A percentile compares a stretch with the other conserved stretches of the same genome.
These are phyloP conservation scores for Pseudonitzschia multistriata DNA, from an alignment of 108 stramenopile genomes.

Conservation along the genomic window DNA sequence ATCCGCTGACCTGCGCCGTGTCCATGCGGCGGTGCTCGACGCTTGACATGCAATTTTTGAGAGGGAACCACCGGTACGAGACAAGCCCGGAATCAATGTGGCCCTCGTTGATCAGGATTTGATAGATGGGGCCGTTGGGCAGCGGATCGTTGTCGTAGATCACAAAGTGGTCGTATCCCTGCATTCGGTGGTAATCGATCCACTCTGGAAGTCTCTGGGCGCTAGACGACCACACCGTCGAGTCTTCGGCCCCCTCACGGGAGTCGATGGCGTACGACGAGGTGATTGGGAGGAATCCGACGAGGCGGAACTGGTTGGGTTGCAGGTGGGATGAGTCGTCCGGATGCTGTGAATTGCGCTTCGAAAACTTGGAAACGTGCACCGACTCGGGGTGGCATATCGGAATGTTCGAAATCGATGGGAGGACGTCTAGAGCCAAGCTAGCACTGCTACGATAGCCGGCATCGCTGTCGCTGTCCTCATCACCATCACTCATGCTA, in stretches of 20 bases:
- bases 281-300: constrained; percentile 2
- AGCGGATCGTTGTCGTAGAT: constrained; percentile 23
- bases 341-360: too few species aligned
- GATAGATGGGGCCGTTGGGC: constrained; percentile 1
- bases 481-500: too few species aligned
- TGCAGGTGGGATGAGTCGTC: too few species aligned
- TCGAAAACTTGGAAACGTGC: not conserved
- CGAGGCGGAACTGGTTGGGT: not conserved
- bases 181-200: constrained; percentile 33
- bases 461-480: too few species aligned
- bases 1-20: constrained; percentile 16
- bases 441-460: too few species aligned
- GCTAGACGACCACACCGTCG: not conserved
- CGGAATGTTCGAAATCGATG: not conserved
- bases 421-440: too few species aligned
- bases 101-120: not conserved
- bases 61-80: constrained; percentile 15
- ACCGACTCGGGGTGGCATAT: not conserved
- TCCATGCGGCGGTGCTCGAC: constrained; percentile 12
- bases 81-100: constrained; percentile 6
- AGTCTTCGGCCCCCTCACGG: not conserved
- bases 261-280: constrained; percentile 9
- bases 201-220: constrained; percentile 16
- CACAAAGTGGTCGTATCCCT: constrained; percentile 35
- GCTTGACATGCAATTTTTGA: constrained; percentile 5